Base-by-base conservation (phyloP, 768 basidiomycete species). In the Termitomyces sp. region DNA sequence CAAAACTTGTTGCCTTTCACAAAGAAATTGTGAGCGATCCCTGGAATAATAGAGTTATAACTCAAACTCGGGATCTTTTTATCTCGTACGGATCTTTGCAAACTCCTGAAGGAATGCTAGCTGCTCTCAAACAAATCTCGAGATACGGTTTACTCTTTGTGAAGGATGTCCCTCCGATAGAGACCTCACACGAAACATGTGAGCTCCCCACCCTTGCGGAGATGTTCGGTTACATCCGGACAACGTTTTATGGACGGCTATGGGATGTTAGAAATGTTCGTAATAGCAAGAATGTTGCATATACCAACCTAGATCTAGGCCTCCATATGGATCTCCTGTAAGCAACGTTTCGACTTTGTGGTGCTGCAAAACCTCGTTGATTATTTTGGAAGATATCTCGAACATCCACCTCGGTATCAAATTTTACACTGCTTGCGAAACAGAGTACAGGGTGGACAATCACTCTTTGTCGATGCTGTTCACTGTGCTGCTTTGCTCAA, bases 291-390 rank as follows among this genome's bases (percentile, higher is more conserved):
- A 99, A 99, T 68, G 93, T 99, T 55, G 96, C 96, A 3, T 98
- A 97, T 68, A 99, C 96, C 12, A 86, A 94, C 68, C 77, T 97
- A 25, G 80, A 91, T 62, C 77, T 99, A 9, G 95, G 88, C 0
- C 67, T 95, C 21, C 95, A 98, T 65, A 91, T 92, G 89, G 96
- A 98, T 73, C 74, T 98, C 0, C 72, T 89, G 93, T 95, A 66
- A 61, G 92, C 78, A 11, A 47, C 5, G 12, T 19, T 16, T 30
- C 1, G 7, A 27, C 12, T 37, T 46, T 5, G 12, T 21, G 30
- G 7, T 21, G 16, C 28, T 4, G 12, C 7, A 14, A 32, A 17
- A 7, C 3, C 27, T 47, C 6, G 35, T 12, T 30, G 23, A 19
- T 17, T 27, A 3, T 9, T 57, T 25, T 2, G 42, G 16, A 64